phyloP scores from a whole-genome alignment of 2,329 filamentous ascomycete species.

The Paraphaeosphaeria sporulosa region DNA sequence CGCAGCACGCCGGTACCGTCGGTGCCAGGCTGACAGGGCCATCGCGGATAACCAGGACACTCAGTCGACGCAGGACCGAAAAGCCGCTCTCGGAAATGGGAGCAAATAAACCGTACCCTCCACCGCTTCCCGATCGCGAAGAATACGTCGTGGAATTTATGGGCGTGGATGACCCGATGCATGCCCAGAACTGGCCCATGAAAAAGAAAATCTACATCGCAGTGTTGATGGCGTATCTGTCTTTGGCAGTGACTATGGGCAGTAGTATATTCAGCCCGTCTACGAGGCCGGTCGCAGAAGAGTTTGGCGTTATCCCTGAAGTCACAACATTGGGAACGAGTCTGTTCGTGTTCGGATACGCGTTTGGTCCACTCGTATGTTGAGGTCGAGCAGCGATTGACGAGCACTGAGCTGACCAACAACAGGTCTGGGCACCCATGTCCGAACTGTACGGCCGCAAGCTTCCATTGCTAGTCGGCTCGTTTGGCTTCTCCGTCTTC shows the following conservation, averaged over 20 bases:
- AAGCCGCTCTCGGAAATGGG: constrained; percentile 73
- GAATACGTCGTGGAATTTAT: constrained; percentile 86
- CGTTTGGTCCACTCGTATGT: constrained; percentile 46
- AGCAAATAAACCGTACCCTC: constrained; percentile 76
- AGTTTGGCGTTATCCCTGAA: constrained; percentile 41
- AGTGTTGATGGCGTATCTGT: constrained; percentile 75
- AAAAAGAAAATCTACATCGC: constrained; percentile 77
- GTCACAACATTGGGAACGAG: constrained; percentile 45
- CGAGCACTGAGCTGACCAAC: neutral
- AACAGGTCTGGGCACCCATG: constrained; percentile 56
- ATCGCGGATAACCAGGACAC: constrained; percentile 54
- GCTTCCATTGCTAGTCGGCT: constrained; percentile 56
- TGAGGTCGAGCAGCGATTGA: neutral
- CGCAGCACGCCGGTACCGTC: constrained; percentile 76
- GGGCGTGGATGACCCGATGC: constrained; percentile 80
- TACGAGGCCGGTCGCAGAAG: constrained; percentile 30
- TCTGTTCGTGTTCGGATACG: constrained; percentile 48
- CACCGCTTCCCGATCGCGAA: constrained; percentile 72
- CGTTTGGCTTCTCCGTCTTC: constrained; percentile 61
- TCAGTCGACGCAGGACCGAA: constrained; percentile 38
- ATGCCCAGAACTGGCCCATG: constrained; percentile 87
- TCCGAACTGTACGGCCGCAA: constrained; percentile 61
- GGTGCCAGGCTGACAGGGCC: constrained; percentile 54
- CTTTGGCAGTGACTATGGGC: constrained; percentile 74
- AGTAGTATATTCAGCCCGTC: constrained; percentile 54